phyloP scores from a whole-genome alignment of 1,284 basidiomycete species.

The Psilocybe mexicana region DNA sequence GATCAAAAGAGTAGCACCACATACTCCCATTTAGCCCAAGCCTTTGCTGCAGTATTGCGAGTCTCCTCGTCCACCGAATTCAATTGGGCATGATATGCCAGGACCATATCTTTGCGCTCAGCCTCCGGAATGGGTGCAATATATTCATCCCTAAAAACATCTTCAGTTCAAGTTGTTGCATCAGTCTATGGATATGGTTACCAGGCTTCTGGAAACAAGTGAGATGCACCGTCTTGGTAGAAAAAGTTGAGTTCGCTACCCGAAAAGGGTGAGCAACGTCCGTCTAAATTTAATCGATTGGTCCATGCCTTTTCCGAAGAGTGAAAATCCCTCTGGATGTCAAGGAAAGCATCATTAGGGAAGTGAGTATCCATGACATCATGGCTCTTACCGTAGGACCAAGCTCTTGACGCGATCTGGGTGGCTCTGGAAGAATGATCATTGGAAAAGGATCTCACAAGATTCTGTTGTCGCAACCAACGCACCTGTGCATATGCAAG shows the following conservation, averaged over 20 bases:
- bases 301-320: slow-evolving; percentile 65
- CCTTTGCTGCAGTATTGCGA: slow-evolving; percentile 74
- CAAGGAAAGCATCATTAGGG: not conserved
- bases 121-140: slow-evolving; percentile 77
- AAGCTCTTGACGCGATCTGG: slow-evolving; percentile 81
- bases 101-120: slow-evolving; percentile 79
- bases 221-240: slow-evolving; percentile 83
- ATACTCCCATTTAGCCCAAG: slow-evolving; percentile 91
- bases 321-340: slow-evolving; percentile 83
- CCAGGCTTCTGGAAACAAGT: slow-evolving; percentile 90
- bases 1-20: slow-evolving; percentile 29
- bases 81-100: slow-evolving; percentile 84
- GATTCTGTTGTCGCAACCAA: slow-evolving; percentile 5
- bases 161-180: slow-evolving; percentile 1
- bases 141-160: slow-evolving; percentile 70
- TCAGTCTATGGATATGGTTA: slow-evolving; percentile 29
- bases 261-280: not conserved
- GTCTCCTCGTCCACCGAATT: slow-evolving; percentile 73
- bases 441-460: not conserved
- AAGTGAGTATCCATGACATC: not conserved
- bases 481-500: slow-evolving; percentile 83
- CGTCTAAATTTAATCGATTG: not conserved
- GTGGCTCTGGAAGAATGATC: slow-evolving; percentile 52
- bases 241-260: slow-evolving; percentile 86
- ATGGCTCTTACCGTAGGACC: slow-evolving; percentile 66